These are phyloP conservation scores for Viridothelium virens DNA, from an alignment of 495 filamentous ascomycete species.

Conservation along the genomic window DNA sequence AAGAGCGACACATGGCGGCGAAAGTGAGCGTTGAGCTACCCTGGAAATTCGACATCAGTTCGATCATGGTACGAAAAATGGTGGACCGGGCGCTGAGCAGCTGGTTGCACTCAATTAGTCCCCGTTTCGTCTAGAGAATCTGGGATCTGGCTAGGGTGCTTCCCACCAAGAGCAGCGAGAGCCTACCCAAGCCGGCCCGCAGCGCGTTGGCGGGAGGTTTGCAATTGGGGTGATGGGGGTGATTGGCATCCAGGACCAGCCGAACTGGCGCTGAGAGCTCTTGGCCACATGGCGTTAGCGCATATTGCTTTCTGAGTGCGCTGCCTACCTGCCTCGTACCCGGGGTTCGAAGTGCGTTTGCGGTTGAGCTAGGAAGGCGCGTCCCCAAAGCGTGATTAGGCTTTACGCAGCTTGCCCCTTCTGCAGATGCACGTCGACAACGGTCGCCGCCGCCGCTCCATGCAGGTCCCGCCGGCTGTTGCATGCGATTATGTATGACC, in stretches of 20 bases:
- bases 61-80: conserved; percentile 9
- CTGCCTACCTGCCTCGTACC: not conserved
- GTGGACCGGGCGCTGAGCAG: conserved; percentile 10
- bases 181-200: conserved; percentile 7
- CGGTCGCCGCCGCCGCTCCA: not conserved
- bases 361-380: conserved; percentile 5
- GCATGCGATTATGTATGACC: not conserved
- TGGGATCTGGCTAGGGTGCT: conserved; percentile 3
- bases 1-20: not conserved
- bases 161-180: conserved; percentile 9
- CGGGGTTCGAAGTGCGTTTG: too few relatives aligned
- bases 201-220: not conserved
- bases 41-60: conserved; percentile 4
- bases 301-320: not conserved
- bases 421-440: not conserved
- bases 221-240: not conserved
- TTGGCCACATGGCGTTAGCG: not conserved
- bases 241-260: conserved; percentile 1
- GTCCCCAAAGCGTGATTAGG: not conserved
- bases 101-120: conserved; percentile 9
- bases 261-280: not conserved
- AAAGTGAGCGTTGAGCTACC: conserved; percentile 4
- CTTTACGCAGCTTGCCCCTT: not conserved
- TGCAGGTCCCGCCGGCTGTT: not conserved
- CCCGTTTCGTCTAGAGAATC: conserved; percentile 8